Percentiles rank a stretch among this genome's conserved stretches.
Evolutionary conservation across 1,284 basidiomycete species (phyloP).

Genomic region (Phellopilus nigrolimitatus): DNA sequence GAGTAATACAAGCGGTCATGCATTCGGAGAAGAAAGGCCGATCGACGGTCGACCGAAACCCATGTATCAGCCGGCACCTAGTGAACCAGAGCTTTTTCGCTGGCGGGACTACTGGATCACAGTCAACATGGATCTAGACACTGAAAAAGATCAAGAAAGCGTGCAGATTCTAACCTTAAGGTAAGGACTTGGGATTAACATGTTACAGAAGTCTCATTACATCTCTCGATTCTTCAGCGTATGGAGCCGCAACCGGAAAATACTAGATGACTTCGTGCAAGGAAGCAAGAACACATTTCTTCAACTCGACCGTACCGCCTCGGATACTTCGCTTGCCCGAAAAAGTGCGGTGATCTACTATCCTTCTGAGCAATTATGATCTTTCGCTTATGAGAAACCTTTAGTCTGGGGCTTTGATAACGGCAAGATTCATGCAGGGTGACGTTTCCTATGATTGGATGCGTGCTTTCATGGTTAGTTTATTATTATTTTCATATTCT

Average conservation of each 20-base stretch:
- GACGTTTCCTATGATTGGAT: constrained; percentile 19
- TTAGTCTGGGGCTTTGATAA: constrained; percentile 13
- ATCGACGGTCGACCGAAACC: constrained; percentile 12
- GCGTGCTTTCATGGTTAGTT: constrained; percentile 13
- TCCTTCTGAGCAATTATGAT: not conserved
- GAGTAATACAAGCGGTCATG: not conserved
- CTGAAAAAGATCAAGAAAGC: not conserved
- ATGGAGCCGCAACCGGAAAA: constrained; percentile 19
- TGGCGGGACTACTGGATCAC: constrained; percentile 17
- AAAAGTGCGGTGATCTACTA: not conserved
- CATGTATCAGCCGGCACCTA: constrained; percentile 16
- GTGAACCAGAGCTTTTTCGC: constrained; percentile 13
- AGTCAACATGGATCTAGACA: constrained; percentile 7
- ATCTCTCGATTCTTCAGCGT: constrained; percentile 1
- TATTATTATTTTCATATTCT: not conserved
- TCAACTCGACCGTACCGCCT: constrained; percentile 10
- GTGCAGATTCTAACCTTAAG: constrained; percentile 12
- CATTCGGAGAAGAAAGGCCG: not conserved
- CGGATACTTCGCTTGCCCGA: constrained; percentile 14
- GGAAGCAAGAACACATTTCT: constrained; percentile 19
- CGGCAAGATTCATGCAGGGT: constrained; percentile 12
- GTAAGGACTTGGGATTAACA: not conserved
- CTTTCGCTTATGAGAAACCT: not conserved
- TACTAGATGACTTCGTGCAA: constrained; percentile 19
- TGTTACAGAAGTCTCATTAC: not conserved